Evolutionary conservation across 2,329 filamentous ascomycete genomes (phyloP).

Genomic region (Fusarium sp.): DNA sequence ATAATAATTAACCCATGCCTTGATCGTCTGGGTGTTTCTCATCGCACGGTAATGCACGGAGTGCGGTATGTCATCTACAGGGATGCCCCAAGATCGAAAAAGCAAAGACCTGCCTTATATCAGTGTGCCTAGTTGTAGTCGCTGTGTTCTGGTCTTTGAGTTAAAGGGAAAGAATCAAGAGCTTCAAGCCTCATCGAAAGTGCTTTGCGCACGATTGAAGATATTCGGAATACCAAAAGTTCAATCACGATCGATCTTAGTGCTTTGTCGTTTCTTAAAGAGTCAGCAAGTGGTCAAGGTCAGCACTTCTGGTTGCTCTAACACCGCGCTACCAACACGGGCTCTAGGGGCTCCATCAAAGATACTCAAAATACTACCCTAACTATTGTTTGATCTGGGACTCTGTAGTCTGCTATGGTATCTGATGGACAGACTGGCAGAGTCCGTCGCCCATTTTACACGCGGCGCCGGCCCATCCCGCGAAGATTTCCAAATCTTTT

Average conservation of each 20-base stretch:
- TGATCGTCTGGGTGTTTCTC: constrained; percentile 6
- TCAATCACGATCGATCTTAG: background rate
- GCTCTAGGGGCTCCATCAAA: background rate
- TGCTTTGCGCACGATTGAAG: background rate
- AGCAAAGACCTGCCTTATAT: constrained; percentile 1
- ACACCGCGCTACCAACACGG: background rate
- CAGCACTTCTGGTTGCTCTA: background rate
- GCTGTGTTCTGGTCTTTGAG: background rate
- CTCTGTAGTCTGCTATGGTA: background rate
- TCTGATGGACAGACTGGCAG: background rate
- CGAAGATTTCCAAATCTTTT: constrained; percentile 3
- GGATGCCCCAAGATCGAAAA: constrained; percentile 23
- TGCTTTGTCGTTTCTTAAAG: background rate
- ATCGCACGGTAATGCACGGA: background rate
- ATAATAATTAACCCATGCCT: background rate
- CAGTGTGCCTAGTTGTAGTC: background rate
- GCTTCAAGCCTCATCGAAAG: background rate
- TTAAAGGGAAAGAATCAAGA: background rate
- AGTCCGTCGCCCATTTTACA: background rate
- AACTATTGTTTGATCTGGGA: background rate
- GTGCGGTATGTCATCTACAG: constrained; percentile 18
- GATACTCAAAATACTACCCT: background rate
- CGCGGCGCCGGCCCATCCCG: constrained; percentile 35
- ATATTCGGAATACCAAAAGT: background rate
- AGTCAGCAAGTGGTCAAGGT: constrained; percentile 2